Percentiles rank a stretch among this genome's conserved stretches.
Evolutionary conservation across 768 basidiomycete genomes (phyloP).

Genomic region (Kwoniella sp.): DNA sequence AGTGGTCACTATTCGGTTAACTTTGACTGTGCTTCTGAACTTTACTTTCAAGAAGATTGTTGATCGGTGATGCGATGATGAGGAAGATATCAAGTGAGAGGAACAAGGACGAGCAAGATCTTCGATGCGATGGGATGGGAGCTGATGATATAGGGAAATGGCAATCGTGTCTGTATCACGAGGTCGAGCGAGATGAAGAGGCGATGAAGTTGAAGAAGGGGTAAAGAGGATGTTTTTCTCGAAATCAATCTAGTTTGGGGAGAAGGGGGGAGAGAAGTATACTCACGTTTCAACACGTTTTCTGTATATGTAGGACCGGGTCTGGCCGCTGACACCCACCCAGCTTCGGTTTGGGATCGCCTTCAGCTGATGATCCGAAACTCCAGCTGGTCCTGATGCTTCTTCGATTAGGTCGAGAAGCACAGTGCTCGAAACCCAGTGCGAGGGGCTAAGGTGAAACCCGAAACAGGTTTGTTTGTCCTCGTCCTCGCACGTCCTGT

Average conservation of each 20-base stretch:
- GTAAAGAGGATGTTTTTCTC: background rate
- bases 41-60: background rate
- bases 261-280: background rate
- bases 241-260: background rate
- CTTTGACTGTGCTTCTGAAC: background rate
- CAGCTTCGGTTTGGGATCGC: background rate
- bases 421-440: background rate
- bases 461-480: conserved; percentile 1
- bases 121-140: background rate
- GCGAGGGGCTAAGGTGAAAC: background rate
- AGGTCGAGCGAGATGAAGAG: background rate
- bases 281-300: background rate
- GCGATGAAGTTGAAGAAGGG: conserved; percentile 1
- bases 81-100: background rate
- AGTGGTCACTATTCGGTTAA: background rate
- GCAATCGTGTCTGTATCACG: background rate
- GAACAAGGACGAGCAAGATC: background rate
- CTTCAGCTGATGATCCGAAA: background rate
- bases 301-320: background rate
- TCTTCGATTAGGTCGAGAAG: background rate
- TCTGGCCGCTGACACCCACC: background rate
- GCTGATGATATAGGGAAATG: background rate
- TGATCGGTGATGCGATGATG: background rate
- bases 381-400: background rate
- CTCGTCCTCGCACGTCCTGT: background rate